These are phyloP conservation scores for Gyrodon lividus DNA, from an alignment of 768 basidiomycete species.

Conservation along the genomic window DNA sequence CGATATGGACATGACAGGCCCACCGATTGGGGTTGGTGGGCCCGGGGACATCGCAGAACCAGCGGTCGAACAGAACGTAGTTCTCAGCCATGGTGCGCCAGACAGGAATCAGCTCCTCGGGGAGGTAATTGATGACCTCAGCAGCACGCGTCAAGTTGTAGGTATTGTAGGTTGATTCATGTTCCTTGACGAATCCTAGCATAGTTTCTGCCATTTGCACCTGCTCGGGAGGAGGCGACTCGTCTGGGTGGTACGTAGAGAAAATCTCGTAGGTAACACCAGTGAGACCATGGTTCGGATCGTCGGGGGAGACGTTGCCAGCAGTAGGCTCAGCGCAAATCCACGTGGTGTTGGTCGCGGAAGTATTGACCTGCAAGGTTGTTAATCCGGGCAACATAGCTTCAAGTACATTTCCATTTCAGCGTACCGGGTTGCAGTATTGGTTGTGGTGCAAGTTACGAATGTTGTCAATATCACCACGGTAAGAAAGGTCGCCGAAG, in stretches of 20 bases:
- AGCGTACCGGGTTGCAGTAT: slow-evolving; percentile 25
- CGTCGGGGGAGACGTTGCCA: slow-evolving; percentile 21
- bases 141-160: slow-evolving; percentile 15
- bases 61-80: slow-evolving; percentile 22
- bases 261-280: slow-evolving; percentile 25
- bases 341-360: slow-evolving; percentile 8
- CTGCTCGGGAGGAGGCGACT: slow-evolving; percentile 1
- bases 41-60: slow-evolving; percentile 27
- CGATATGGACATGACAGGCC: background rate
- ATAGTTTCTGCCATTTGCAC: slow-evolving; percentile 11
- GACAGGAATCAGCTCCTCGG: slow-evolving; percentile 25
- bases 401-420: too few relatives aligned
- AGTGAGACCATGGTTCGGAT: slow-evolving; percentile 25
- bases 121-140: slow-evolving; percentile 19
- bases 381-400: too few relatives aligned
- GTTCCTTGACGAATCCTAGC: slow-evolving; percentile 24
- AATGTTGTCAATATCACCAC: slow-evolving; percentile 22
- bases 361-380: slow-evolving; percentile 10
- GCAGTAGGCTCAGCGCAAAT: slow-evolving; percentile 19
- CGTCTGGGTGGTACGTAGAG: slow-evolving; percentile 21
- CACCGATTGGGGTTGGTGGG: slow-evolving; percentile 29
- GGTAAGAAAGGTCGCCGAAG: slow-evolving; percentile 28
- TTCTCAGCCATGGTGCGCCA: slow-evolving; percentile 24
- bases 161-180: slow-evolving; percentile 13
- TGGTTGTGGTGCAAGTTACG: slow-evolving; percentile 13